These are phyloP conservation scores for Coccomyxa sp. DNA, from an alignment of 139 green algal genomes.

Conservation along the genomic window DNA sequence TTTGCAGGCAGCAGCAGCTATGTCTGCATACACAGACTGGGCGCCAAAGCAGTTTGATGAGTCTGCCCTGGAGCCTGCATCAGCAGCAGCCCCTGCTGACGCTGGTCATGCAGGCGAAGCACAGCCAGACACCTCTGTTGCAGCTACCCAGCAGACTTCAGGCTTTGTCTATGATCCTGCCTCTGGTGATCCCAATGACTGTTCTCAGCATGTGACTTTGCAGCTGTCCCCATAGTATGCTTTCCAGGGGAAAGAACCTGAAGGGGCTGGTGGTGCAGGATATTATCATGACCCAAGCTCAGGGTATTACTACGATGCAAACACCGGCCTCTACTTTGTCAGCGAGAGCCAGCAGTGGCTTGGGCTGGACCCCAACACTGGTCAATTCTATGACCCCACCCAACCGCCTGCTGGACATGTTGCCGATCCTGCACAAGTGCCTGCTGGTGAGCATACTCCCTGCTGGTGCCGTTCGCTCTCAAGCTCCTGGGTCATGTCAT, in stretches of 20 bases:
- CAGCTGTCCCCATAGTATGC: background rate
- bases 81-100: background rate
- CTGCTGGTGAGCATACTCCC: no score
- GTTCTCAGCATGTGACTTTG: background rate
- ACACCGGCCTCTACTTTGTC: slow-evolving; percentile 58
- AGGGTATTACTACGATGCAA: slow-evolving; percentile 67
- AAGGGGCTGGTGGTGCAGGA: slow-evolving; percentile 15
- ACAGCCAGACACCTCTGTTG: background rate
- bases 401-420: background rate
- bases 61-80: background rate
- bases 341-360: slow-evolving; percentile 44
- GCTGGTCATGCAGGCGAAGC: background rate
- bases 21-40: slow-evolving; percentile 38
- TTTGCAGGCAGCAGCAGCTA: slow-evolving; percentile 17
- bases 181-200: background rate
- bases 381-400: slow-evolving; percentile 33
- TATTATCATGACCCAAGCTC: slow-evolving; percentile 54
- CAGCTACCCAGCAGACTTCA: slow-evolving; percentile 2
- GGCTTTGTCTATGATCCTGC: slow-evolving; percentile 47
- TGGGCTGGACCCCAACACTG: slow-evolving; percentile 38
- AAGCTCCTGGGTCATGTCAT: no score
- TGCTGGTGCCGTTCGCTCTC: no score
- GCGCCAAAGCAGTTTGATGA: slow-evolving; percentile 50
- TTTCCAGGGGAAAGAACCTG: background rate
- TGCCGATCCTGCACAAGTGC: background rate